Evolutionary conservation across 192 early-diverging fungal species (phyloP).

Genomic region (Podila horticola): DNA sequence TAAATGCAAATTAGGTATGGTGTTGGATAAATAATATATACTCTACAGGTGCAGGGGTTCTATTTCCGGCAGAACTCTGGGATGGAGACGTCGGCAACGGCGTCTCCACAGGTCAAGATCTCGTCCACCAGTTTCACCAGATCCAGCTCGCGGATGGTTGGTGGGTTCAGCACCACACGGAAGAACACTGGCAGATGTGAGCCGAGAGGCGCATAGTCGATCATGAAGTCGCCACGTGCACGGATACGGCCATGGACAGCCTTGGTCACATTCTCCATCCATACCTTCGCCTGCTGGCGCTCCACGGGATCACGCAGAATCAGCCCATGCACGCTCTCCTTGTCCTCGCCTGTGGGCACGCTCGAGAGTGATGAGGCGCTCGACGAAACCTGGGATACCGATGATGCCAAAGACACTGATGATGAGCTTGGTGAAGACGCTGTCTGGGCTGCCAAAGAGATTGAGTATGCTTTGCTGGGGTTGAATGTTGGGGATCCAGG

Average conservation of each 20-base stretch:
- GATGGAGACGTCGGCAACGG: conserved; percentile 17
- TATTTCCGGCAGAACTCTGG: conserved; percentile 27
- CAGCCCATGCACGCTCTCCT: conserved; percentile 7
- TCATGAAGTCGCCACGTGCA: conserved; percentile 63
- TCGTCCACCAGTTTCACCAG: conserved; percentile 59
- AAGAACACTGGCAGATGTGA: conserved; percentile 68
- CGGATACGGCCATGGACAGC: conserved; percentile 57
- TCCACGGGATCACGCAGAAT: conserved; percentile 36
- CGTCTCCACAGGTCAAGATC: conserved; percentile 63
- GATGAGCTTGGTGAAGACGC: conserved; percentile 19
- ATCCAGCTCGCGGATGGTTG: conserved; percentile 63
- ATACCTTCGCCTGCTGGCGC: conserved; percentile 35
- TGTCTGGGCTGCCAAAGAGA: neutral
- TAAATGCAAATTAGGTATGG: too few species aligned
- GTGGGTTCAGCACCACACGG: conserved; percentile 77
- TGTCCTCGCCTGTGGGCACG: neutral
- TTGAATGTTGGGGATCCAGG: conserved; percentile 1
- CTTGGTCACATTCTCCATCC: conserved; percentile 54
- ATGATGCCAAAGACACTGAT: conserved; percentile 19
- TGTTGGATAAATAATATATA: neutral
- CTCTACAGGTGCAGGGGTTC: neutral
- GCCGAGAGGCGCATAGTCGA: conserved; percentile 75
- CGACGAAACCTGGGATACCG: conserved; percentile 8
- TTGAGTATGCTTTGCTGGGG: neutral
- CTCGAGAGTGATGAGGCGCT: conserved; percentile 8